These are phyloP conservation scores for Pseudocohnilembus persalinus DNA, from an alignment of 169 alveolate species.

Conservation along the genomic window DNA sequence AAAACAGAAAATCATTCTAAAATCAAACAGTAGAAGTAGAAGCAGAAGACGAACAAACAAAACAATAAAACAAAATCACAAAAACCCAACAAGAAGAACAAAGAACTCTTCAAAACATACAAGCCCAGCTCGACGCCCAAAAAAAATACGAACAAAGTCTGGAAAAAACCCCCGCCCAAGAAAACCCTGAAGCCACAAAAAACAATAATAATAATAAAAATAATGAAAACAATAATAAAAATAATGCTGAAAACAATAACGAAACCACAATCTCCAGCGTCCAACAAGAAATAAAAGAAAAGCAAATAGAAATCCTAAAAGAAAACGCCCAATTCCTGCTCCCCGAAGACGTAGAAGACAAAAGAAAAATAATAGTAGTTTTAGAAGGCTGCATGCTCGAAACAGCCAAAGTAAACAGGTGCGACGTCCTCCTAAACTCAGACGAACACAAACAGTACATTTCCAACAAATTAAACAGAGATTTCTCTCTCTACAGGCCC, in stretches of 20 bases:
- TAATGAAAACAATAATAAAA: neutral
- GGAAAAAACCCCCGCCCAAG: too few relatives aligned
- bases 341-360: slow-evolving; percentile 42
- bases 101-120: neutral
- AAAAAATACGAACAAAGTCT: neutral
- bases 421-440: slow-evolving; percentile 62
- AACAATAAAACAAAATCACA: neutral
- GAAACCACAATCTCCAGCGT: neutral
- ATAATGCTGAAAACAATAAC: neutral
- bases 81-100: neutral
- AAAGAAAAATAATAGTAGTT: slow-evolving; percentile 48
- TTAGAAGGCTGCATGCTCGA: slow-evolving; percentile 68
- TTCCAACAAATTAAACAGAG: slow-evolving; percentile 60
- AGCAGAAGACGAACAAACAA: too few relatives aligned
- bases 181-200: neutral
- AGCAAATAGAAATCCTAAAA: neutral
- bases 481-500: slow-evolving; percentile 80
- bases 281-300: neutral
- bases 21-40: neutral
- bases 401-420: slow-evolving; percentile 53
- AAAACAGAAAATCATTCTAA: neutral
- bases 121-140: neutral
- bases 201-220: neutral
- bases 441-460: slow-evolving; percentile 67
- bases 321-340: slow-evolving; percentile 15